Evolutionary conservation across 2,329 filamentous ascomycete genomes (phyloP).

Genomic region (Rutstroemia sp.): DNA sequence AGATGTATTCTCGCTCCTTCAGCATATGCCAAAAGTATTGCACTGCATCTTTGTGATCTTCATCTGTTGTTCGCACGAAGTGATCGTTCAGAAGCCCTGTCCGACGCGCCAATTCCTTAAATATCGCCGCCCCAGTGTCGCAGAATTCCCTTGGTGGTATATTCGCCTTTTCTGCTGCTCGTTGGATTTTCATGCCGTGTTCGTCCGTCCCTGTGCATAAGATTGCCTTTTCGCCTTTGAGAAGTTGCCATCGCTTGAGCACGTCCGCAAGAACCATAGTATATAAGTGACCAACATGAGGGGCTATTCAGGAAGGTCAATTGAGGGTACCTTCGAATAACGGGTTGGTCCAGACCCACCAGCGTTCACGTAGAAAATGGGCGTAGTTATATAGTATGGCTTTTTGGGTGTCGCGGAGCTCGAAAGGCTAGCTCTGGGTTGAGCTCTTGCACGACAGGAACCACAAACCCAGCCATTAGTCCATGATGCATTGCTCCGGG

Average conservation of each 20-base stretch:
- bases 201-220: constrained; percentile 93
- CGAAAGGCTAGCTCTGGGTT: constrained; percentile 11
- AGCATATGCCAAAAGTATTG: constrained; percentile 84
- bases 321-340: not conserved
- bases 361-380: constrained; percentile 98
- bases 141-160: constrained; percentile 78
- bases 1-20: constrained; percentile 68
- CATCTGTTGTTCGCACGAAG: constrained; percentile 89
- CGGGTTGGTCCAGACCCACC: constrained; percentile 39
- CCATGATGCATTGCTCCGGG: constrained; percentile 6
- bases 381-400: constrained; percentile 91
- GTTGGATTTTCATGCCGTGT: constrained; percentile 95
- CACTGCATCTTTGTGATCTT: constrained; percentile 74
- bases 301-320: constrained; percentile 45
- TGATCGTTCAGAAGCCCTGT: constrained; percentile 70
- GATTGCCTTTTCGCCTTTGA: constrained; percentile 64
- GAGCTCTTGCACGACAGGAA: constrained; percentile 15
- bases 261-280: constrained; percentile 87
- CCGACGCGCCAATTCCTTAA: constrained; percentile 63
- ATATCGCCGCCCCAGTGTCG: constrained; percentile 73
- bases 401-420: constrained; percentile 42
- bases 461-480: constrained; percentile 20
- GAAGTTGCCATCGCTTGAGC: constrained; percentile 80
- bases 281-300: constrained; percentile 92
- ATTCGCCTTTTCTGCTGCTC: constrained; percentile 65